Base-by-base conservation (phyloP, 2,329 filamentous ascomycete species). In the Pyrenophora graminea region DNA sequence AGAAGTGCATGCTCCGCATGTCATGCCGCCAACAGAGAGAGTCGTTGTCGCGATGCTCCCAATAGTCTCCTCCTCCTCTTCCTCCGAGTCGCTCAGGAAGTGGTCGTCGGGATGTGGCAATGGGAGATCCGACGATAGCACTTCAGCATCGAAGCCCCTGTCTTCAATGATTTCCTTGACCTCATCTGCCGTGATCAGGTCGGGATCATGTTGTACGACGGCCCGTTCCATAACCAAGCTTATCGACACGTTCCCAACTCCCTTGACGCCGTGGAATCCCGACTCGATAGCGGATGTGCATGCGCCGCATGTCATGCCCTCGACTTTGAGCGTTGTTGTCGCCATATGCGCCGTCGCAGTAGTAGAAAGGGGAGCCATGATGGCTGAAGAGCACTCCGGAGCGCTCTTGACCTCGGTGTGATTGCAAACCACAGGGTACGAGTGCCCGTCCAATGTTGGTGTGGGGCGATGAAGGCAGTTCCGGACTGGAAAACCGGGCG, bases 261-360 rank as follows among this genome's bases (percentile, higher is more conserved):
- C 93, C 33, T 88, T 80, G 4, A 96, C 82, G 60, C 83, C 85
- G 66, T 90, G 88, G 77, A 99, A 96, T 61, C 89, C 94, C 53
- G 88, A 85, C 80, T 97, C 93, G 63, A 99, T 88, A n/a, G 94
- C 88, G 38, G 92, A 95, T 23, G 93, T 97, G 73, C 94, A 99
- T 63, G 93, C 88, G 69, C 93, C 92, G 77, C 94, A 99, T 59
- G 81, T 83, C 79, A 82, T 99, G 63, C 94, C 94, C 61, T 89
- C 91, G 34, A 99, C 88, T 67, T 88, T 90, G 54, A 99, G 77
- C 17, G 92, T 97, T 27, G 94, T 97, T 10, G 90, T 96, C 33
- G 90, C 90, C 85, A 95, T 88, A 48, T 72, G 70, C 53, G 82
- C 77, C 31, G 81, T 80, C 27, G 67, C 59, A 30, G 44, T 58